These are phyloP conservation scores for Raffaelea ambrosiae DNA, from an alignment of 2,329 filamentous ascomycete genomes.

Conservation along the genomic window DNA sequence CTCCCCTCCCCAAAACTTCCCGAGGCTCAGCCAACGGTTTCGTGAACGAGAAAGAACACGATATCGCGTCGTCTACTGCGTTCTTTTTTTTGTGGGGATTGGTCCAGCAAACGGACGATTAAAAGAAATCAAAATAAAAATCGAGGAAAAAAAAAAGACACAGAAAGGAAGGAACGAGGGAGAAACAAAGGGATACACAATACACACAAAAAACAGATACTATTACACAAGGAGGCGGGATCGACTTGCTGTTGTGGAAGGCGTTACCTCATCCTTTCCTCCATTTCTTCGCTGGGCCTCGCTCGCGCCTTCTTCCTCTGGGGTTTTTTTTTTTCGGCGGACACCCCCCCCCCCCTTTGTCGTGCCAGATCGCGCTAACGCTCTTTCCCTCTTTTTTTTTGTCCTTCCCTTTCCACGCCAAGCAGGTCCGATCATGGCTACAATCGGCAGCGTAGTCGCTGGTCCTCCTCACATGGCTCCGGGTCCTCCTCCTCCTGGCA, in stretches of 20 bases:
- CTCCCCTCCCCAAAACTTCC: too few relatives aligned
- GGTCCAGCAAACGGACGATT: neutral
- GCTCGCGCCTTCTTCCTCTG: too few relatives aligned
- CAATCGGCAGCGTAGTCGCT: constrained; percentile 7
- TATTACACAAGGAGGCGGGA: neutral
- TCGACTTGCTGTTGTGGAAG: neutral
- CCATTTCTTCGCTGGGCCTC: too few relatives aligned
- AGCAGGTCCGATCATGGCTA: constrained; percentile 11
- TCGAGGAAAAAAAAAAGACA: neutral
- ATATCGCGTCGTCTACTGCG: neutral
- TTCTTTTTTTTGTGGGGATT: neutral
- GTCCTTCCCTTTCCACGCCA: neutral
- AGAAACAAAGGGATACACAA: neutral
- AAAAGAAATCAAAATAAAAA: too few relatives aligned
- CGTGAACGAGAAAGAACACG: too few relatives aligned
- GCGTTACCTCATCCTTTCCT: neutral
- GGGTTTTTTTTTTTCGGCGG: too few relatives aligned
- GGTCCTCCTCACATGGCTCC: constrained; percentile 9
- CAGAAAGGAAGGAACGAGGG: neutral
- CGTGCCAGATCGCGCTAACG: neutral
- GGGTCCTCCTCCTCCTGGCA: constrained; percentile 2
- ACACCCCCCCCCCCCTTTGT: too few relatives aligned
- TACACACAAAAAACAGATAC: neutral
- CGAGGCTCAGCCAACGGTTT: too few relatives aligned
- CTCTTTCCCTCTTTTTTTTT: neutral